Conservation (phyloP, 2,329 filamentous ascomycete genomes). For the Capronia epimyces region DNA sequence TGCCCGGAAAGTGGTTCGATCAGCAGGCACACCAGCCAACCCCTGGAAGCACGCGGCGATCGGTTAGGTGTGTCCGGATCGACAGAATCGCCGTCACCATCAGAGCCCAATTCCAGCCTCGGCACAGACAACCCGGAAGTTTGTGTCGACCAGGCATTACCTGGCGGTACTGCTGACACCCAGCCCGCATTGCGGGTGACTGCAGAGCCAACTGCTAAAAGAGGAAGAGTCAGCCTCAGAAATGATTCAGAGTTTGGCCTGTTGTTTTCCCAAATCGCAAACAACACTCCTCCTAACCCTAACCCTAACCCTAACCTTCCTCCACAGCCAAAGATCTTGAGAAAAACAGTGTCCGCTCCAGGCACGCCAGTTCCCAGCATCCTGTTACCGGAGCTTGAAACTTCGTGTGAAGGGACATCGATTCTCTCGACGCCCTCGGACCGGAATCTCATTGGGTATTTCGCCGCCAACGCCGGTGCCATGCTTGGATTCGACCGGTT, state of each 20-base stretch:
- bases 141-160: no score
- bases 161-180: no score
- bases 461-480: constrained; percentile 12
- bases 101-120: no score
- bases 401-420: constrained; percentile 1
- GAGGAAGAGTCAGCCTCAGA: constrained; percentile 4
- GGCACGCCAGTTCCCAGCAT: constrained; percentile 3
- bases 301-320: no score
- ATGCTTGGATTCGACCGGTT: constrained; percentile 17
- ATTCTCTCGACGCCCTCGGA: constrained; percentile 9
- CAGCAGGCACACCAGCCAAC: not conserved
- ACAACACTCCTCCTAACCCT: constrained; percentile 4
- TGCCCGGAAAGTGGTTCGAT: constrained; percentile 2
- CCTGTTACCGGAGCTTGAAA: constrained; percentile 3
- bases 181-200: not conserved
- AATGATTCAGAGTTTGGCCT: constrained; percentile 16
- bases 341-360: not conserved
- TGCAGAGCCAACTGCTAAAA: not conserved
- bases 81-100: constrained; percentile 2
- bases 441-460: constrained; percentile 17
- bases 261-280: constrained; percentile 7
- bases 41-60: not conserved
- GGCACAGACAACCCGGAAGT: not conserved
- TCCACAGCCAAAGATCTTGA: not conserved
- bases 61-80: not conserved